phyloP scores from a whole-genome alignment of 2,329 filamentous ascomycete species.

The Xylaria arbuscula region DNA sequence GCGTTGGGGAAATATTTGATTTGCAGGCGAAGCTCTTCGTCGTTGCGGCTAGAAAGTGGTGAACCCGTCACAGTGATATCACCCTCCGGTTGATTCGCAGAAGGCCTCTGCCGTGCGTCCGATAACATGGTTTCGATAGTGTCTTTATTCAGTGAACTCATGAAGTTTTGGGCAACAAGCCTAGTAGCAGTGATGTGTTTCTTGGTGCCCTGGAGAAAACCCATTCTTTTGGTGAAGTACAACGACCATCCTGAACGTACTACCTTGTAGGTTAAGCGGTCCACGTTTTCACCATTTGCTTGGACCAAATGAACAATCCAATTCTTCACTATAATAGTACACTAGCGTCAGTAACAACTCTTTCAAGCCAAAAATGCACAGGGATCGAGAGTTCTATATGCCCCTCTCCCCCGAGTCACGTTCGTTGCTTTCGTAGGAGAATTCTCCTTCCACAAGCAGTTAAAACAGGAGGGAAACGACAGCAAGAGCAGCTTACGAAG shows the following conservation, averaged over 20 bases:
- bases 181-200: slow-evolving; percentile 34
- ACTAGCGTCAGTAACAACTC: background rate
- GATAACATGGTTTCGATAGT: slow-evolving; percentile 36
- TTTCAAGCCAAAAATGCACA: background rate
- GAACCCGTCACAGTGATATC: slow-evolving; percentile 1
- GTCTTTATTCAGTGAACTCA: slow-evolving; percentile 29
- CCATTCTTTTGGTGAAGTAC: slow-evolving; percentile 38
- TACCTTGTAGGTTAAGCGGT: slow-evolving; percentile 39
- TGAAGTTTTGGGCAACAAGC: slow-evolving; percentile 33
- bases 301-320: slow-evolving; percentile 29
- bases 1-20: slow-evolving; percentile 65
- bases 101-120: slow-evolving; percentile 25
- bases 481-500: background rate
- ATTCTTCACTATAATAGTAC: slow-evolving; percentile 11
- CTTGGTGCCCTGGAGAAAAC: slow-evolving; percentile 40
- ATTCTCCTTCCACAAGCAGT: background rate
- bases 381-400: background rate
- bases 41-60: slow-evolving; percentile 24
- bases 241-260: slow-evolving; percentile 39
- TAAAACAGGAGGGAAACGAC: background rate
- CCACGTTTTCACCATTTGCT: slow-evolving; percentile 36
- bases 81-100: background rate
- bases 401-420: no score
- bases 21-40: slow-evolving; percentile 55
- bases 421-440: background rate